Base-by-base conservation (phyloP, 306 rosid species). In the Dryas drummondii region DNA sequence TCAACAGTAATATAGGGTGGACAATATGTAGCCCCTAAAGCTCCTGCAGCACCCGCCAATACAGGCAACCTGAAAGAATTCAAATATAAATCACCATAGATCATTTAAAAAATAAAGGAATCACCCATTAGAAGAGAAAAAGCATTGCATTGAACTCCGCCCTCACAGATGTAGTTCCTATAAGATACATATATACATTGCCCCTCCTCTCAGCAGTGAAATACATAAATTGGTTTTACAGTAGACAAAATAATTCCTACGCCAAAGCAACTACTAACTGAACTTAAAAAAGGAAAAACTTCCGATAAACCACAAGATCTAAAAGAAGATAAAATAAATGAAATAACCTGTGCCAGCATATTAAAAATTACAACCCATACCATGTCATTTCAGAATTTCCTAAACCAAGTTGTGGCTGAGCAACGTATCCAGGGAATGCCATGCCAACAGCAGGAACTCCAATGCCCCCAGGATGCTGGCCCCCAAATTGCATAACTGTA, bases 371-470 rank as follows among this genome's bases (percentile, higher is more conserved):
- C 7, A 53, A 14, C 22, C 22, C 27, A 19, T 84, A 96, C 99
- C 99, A 96, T 58, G 98, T 85, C 99, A 92, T 92, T 87, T 96
- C 99, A 65, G 97, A 86, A 72, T 85, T 96, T 83, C 97, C 99
- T 74, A 87, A 63, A 74, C 98, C 96, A 82, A 78, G 91, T 83
- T 93, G 96, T 47, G 96, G 87, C 78, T 91, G 89, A 74, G 87
- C 89, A 84, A 96, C 99, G 79, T 96, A 96, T 76, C 99, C 99
- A 41, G 99, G 99, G 80, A 90, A 92, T 40, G 99, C 99, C 99
- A 96, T 96, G 73, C 99, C 99, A 72, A 96, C 98, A 55, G 99
- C 96, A 64, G 99, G 99, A 85, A 94, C 97, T 72, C 99, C 97
- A 4, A 94, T 84, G 74, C 99, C 98, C 84, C 96, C 90, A 75